Conservation (phyloP, 2,329 filamentous ascomycete species). For the Chaetomium globosum region DNA sequence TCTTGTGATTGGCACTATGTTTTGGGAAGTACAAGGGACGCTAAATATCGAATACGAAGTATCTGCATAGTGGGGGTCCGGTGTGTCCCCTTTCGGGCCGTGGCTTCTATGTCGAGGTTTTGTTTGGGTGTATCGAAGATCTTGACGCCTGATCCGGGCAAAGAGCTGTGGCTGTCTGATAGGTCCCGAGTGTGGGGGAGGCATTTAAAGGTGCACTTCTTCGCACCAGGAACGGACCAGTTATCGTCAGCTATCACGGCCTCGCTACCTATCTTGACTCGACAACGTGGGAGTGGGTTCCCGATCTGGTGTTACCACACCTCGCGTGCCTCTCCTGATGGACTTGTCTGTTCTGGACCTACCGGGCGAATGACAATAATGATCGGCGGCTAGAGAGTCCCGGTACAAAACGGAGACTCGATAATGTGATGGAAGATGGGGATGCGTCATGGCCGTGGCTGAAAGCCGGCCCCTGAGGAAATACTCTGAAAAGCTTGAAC, state of each 20-base stretch:
- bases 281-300: constrained; percentile 16
- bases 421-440: not conserved
- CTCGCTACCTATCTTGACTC: not conserved
- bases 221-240: not conserved
- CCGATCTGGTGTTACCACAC: constrained; percentile 17
- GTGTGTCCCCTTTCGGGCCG: not conserved
- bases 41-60: not conserved
- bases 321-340: not conserved
- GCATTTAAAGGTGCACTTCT: not conserved
- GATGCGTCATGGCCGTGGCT: not conserved
- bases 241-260: not conserved
- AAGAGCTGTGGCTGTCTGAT: not conserved
- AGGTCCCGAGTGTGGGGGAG: not conserved
- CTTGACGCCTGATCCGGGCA: not conserved
- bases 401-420: not conserved
- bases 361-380: not conserved
- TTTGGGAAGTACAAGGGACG: not conserved
- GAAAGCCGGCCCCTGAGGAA: not conserved
- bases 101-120: not conserved
- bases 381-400: not conserved
- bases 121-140: not conserved
- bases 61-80: not conserved
- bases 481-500: not conserved
- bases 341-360: not conserved
- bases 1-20: not conserved